Percentiles rank a stretch among this genome's conserved stretches.
phyloP scores from a whole-genome alignment of 23 red algal species.

The Pyropia yezoensis region DNA sequence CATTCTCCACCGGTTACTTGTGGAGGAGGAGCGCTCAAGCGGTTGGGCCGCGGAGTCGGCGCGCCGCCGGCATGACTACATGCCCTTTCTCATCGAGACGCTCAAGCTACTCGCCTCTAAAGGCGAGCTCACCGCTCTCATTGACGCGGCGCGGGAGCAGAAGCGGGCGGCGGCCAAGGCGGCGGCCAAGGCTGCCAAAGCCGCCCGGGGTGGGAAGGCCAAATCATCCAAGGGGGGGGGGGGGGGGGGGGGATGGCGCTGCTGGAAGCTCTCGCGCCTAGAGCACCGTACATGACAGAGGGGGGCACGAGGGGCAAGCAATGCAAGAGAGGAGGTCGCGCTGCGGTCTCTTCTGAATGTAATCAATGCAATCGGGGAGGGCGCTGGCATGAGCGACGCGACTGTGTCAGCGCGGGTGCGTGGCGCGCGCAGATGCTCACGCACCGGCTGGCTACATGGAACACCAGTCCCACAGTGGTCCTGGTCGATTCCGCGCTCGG shows the following conservation, averaged over 20 bases:
- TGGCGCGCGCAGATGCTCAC: too few relatives aligned
- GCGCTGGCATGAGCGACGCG: too few relatives aligned
- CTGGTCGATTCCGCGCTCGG: too few relatives aligned
- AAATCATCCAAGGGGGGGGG: background rate
- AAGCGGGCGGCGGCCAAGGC: conserved; percentile 29
- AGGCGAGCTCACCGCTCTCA: conserved; percentile 21
- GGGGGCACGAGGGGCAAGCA: background rate
- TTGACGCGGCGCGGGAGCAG: conserved; percentile 29
- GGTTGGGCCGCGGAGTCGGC: conserved; percentile 26
- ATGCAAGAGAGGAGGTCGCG: too few relatives aligned
- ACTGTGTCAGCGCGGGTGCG: too few relatives aligned
- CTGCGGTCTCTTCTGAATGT: too few relatives aligned
- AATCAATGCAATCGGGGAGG: too few relatives aligned
- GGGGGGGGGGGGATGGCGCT: background rate
- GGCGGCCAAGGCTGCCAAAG: conserved; percentile 11
- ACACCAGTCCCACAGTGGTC: too few relatives aligned
- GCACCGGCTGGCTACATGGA: too few relatives aligned
- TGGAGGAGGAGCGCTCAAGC: too few relatives aligned
- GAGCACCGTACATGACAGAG: background rate
- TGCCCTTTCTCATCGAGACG: conserved; percentile 40
- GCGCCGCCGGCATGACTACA: conserved; percentile 41
- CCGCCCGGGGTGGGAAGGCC: background rate
- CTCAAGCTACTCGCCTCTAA: conserved; percentile 42
- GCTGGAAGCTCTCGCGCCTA: background rate
- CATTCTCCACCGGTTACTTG: too few relatives aligned